A percentile compares a stretch with the other conserved stretches of the same genome.
phyloP scores from a whole-genome alignment of 441 rosid genomes.

The Arabidopsis hybrid region DNA sequence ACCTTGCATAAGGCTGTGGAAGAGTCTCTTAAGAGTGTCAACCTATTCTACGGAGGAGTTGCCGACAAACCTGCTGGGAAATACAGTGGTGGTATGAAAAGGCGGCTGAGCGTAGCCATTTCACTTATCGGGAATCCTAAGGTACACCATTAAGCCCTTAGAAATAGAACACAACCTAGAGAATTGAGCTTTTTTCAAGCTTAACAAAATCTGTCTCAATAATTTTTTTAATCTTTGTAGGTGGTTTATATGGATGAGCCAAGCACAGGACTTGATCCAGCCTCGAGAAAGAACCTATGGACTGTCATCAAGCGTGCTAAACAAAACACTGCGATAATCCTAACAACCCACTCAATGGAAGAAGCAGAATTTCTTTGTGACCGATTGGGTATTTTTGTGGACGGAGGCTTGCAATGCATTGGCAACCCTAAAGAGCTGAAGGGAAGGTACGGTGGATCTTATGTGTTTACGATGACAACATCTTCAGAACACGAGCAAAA shows the following conservation, averaged over 20 bases:
- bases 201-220: too few species aligned
- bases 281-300: constrained; percentile 93
- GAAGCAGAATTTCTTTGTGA: constrained; percentile 96
- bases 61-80: constrained; percentile 90
- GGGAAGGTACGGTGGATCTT: constrained; percentile 91
- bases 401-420: constrained; percentile 88
- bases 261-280: constrained; percentile 97
- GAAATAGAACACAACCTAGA: neutral
- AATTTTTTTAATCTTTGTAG: constrained; percentile 47
- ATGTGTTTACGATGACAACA: constrained; percentile 90
- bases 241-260: constrained; percentile 99
- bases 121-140: constrained; percentile 95
- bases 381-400: constrained; percentile 91
- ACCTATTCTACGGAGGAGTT: constrained; percentile 84
- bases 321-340: constrained; percentile 80
- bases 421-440: constrained; percentile 97
- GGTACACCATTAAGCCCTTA: constrained; percentile 56
- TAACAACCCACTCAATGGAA: constrained; percentile 99
- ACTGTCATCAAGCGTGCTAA: constrained; percentile 90
- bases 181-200: neutral
- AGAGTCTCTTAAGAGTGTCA: constrained; percentile 82
- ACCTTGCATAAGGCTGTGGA: constrained; percentile 77
- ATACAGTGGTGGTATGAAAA: constrained; percentile 98
- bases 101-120: constrained; percentile 97
- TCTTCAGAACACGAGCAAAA: constrained; percentile 58